Conservation (phyloP, 1,284 basidiomycete species). For the Prillingera fragicola region DNA sequence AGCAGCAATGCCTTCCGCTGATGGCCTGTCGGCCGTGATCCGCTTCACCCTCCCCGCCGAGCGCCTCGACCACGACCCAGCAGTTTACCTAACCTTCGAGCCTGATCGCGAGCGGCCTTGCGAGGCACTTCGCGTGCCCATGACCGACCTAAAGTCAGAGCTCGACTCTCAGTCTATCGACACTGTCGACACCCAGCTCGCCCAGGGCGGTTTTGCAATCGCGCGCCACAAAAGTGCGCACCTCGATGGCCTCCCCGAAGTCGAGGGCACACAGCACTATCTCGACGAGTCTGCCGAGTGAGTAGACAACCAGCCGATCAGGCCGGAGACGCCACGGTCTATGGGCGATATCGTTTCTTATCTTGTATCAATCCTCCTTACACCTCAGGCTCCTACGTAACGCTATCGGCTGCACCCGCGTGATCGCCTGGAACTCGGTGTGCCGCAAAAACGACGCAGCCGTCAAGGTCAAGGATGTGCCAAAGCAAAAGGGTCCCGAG, state of each 20-base stretch:
- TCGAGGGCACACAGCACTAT: constrained; percentile 28
- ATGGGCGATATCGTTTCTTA: not conserved
- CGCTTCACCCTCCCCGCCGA: constrained; percentile 26
- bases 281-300: constrained; percentile 27
- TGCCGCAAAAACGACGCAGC: constrained; percentile 17
- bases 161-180: constrained; percentile 7
- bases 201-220: constrained; percentile 27
- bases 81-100: constrained; percentile 20
- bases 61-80: constrained; percentile 19
- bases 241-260: constrained; percentile 17
- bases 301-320: constrained; percentile 7
- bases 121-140: constrained; percentile 20
- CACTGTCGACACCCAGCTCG: constrained; percentile 19
- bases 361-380: no score
- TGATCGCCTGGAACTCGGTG: constrained; percentile 39
- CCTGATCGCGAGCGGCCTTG: constrained; percentile 16
- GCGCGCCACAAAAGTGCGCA: constrained; percentile 18
- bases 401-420: constrained; percentile 25
- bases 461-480: constrained; percentile 18
- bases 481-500: constrained; percentile 24
- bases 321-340: no score
- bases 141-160: constrained; percentile 26
- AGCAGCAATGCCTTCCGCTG: not conserved
- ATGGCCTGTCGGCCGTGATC: constrained; percentile 20
- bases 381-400: constrained; percentile 19